phyloP scores from a whole-genome alignment of 169 alveolate species.

The Theileria parva region DNA sequence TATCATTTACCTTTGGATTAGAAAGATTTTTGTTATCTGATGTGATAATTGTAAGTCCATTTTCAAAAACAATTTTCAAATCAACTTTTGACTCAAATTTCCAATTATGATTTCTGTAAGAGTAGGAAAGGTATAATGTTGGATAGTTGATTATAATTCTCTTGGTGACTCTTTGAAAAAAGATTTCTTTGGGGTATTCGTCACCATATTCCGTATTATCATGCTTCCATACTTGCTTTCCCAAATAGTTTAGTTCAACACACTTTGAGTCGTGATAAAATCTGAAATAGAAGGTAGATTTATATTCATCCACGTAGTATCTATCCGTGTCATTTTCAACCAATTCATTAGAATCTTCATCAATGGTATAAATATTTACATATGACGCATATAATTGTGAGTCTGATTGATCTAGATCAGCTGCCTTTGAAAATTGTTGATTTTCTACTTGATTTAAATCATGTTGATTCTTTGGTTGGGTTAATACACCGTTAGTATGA shows the following conservation, averaged over 20 bases:
- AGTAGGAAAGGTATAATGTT: not conserved
- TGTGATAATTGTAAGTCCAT: not conserved
- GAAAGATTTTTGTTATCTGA: not conserved
- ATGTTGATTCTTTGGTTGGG: not conserved
- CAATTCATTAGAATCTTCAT: not conserved
- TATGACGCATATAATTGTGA: not conserved
- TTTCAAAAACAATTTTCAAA: not conserved
- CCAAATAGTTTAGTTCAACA: not conserved
- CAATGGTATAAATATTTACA: not conserved
- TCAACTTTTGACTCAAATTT: constrained; percentile 4
- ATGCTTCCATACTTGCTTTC: not conserved
- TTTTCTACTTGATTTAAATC: not conserved
- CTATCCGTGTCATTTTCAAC: not conserved
- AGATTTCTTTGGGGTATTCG: not conserved
- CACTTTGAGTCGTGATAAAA: not conserved
- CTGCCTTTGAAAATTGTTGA: not conserved
- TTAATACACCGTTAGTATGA: not conserved
- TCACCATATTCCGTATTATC: not conserved
- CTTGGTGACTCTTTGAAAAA: not conserved
- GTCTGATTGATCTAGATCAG: not conserved
- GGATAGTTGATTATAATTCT: not conserved
- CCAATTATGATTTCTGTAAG: not conserved
- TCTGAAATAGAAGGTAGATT: not conserved
- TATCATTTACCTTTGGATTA: not conserved
- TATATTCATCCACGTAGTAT: not conserved